A percentile compares a stretch with the other conserved stretches of the same genome.
phyloP scores from a whole-genome alignment of 1,139 yeast genomes.

The Suhomyces wounanorum region DNA sequence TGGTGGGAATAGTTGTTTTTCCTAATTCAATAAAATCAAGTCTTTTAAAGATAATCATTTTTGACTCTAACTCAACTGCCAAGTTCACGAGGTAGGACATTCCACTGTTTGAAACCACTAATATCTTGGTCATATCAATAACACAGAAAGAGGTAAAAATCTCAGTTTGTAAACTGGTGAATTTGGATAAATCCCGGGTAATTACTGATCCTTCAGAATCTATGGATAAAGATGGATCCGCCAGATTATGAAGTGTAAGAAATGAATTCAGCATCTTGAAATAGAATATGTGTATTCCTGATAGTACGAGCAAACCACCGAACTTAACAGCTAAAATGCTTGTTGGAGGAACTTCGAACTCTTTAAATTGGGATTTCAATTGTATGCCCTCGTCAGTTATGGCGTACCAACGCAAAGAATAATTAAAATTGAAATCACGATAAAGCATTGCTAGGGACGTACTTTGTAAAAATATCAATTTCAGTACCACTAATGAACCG shows the following conservation, averaged over 20 bases:
- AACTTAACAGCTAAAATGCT: constrained; percentile 24
- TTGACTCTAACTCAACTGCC: constrained; percentile 14
- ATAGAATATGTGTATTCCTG: constrained; percentile 34
- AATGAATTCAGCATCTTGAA: constrained; percentile 27
- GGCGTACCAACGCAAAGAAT: constrained; percentile 34
- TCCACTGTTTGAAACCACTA: constrained; percentile 37
- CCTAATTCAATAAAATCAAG: constrained; percentile 35
- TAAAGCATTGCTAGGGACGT: constrained; percentile 32
- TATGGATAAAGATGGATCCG: constrained; percentile 12
- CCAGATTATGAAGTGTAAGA: constrained; percentile 16
- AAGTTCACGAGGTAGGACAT: constrained; percentile 31
- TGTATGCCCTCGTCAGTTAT: constrained; percentile 12
- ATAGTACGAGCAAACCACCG: constrained; percentile 37
- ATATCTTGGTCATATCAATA: constrained; percentile 31
- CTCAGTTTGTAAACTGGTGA: constrained; percentile 11
- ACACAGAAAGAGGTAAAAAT: constrained; percentile 16
- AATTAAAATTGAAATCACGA: constrained; percentile 38
- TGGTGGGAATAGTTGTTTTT: constrained; percentile 29
- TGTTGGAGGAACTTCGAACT: constrained; percentile 38
- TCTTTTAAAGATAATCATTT: constrained; percentile 18
- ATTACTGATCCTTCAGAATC: constrained; percentile 13
- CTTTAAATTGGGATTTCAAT: constrained; percentile 30
- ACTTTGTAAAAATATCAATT: constrained; percentile 20
- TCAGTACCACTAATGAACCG: constrained; percentile 34
- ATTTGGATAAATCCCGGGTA: constrained; percentile 16